Percentiles rank a stretch among this genome's conserved stretches.
Conservation (phyloP, 345 rosid species). For the Sonneratia alba region DNA sequence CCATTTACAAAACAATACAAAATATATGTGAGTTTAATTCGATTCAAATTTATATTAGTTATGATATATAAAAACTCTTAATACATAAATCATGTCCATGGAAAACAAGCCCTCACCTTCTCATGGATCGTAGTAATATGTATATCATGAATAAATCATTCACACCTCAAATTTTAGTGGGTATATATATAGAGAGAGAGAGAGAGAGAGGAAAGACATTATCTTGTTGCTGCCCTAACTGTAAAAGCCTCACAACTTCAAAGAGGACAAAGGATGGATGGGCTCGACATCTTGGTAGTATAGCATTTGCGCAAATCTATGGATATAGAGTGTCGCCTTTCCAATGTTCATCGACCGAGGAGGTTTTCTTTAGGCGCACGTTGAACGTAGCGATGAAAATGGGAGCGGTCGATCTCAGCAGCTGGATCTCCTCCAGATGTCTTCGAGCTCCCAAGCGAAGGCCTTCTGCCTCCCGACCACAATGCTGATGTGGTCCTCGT, state of each 20-base stretch:
- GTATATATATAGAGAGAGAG: no score
- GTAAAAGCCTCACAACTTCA: background rate
- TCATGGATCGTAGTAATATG: background rate
- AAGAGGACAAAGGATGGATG: background rate
- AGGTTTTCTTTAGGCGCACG: background rate
- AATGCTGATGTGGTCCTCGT: slow-evolving; percentile 86
- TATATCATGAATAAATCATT: background rate
- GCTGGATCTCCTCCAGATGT: slow-evolving; percentile 50
- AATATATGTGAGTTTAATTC: no score
- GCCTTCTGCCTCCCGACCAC: slow-evolving; percentile 82
- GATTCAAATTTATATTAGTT: no score
- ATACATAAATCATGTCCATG: no score
- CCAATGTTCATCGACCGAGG: background rate
- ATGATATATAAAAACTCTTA: no score
- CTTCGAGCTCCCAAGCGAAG: slow-evolving; percentile 77
- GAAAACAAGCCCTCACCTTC: background rate
- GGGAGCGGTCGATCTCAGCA: background rate
- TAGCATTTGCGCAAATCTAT: background rate
- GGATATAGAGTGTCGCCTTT: no score
- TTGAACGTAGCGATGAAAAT: no score
- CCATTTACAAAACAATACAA: no score
- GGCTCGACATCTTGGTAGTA: background rate
- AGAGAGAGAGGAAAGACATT: no score
- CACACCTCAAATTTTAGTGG: background rate
- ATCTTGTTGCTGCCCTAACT: background rate